A percentile compares a stretch with the other conserved stretches of the same genome.
phyloP scores from a whole-genome alignment of 2,329 filamentous ascomycete genomes.

The Trichoderma asperellum region DNA sequence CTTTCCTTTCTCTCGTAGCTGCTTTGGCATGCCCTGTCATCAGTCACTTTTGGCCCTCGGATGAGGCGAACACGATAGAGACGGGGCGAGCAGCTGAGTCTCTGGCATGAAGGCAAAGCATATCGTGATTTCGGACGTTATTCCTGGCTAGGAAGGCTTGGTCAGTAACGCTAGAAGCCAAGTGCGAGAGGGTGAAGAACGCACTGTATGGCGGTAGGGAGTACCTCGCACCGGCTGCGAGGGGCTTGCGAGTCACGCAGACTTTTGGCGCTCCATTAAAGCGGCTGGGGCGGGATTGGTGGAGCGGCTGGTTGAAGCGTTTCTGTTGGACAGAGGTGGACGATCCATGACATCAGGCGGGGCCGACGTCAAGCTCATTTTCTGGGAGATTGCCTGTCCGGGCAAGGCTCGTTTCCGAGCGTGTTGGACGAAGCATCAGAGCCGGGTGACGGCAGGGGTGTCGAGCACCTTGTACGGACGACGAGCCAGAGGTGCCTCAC shows the following conservation, averaged over 20 bases:
- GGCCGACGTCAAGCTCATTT: conserved; percentile 31
- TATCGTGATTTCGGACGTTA: conserved; percentile 22
- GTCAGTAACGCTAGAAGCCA: neutral
- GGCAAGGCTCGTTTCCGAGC: conserved; percentile 27
- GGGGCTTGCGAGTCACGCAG: conserved; percentile 25
- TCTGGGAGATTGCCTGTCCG: conserved; percentile 32
- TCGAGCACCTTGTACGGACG: neutral
- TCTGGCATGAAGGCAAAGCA: conserved; percentile 19
- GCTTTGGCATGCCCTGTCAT: neutral
- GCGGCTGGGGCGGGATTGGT: conserved; percentile 29
- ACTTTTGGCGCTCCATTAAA: conserved; percentile 4
- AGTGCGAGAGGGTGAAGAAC: neutral
- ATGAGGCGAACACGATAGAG: conserved; percentile 14
- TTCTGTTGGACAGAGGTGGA: conserved; percentile 29
- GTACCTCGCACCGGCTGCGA: neutral
- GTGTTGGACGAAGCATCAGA: conserved; percentile 10
- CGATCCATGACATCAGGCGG: conserved; percentile 44
- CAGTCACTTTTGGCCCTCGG: neutral
- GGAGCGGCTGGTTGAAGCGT: conserved; percentile 12
- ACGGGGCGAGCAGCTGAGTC: conserved; percentile 22
- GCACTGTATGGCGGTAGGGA: neutral
- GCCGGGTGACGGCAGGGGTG: conserved; percentile 5
- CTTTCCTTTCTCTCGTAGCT: neutral
- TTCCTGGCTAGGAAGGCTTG: conserved; percentile 22
- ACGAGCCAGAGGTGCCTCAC: conserved; percentile 1